Base-by-base conservation (phyloP, 2,329 filamentous ascomycete species). In the Fusarium chaquense region DNA sequence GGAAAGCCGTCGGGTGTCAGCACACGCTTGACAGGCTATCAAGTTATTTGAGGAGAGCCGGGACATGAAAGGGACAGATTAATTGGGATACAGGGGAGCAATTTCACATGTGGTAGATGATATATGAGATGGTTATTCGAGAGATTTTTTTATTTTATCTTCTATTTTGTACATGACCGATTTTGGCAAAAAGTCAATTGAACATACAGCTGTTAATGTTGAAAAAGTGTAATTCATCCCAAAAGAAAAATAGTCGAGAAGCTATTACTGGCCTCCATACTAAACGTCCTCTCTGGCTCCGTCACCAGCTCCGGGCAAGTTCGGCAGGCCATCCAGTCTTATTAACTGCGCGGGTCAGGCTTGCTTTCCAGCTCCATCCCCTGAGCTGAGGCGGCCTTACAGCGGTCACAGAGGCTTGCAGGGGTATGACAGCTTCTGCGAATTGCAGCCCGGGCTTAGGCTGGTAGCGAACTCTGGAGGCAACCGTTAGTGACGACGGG, bases 1-100 rank as follows among this genome's bases (percentile, higher is more conserved):
- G 64, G 67, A 70, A 70, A 58, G 38, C 24, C 47, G 45, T 66
- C 33, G 62, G 63, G 55, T 54, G 66, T 69, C 66, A 69, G 66
- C 66, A 67, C 62, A 69, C 53, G 51, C 24, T 51, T 51, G 33
- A 51, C 49, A 51, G 36, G 51, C 62, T 70, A 70, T 69, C 66
- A 67, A 43, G 67, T 67, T 63, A 70, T 67, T 70, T 60, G 67
- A 53, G 49, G 51, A 52, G 15, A 53, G 30, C 32, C 36, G 32
- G 28, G 43, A 36, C 28, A 45, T 38, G 36, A 55, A 30, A 58
- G 26, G 24, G 59, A 60, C 36, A 30, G 33, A 36, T 51, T 58
- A 35, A 56, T 58, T 49, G 26, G 30, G 41, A 46, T 63, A 40
- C 45, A 61, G 59, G 59, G 51, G 45, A 64, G 59, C 35, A 35